Evolutionary conservation across 1,139 yeast species (phyloP).

Genomic region (Kazachstania sp.): DNA sequence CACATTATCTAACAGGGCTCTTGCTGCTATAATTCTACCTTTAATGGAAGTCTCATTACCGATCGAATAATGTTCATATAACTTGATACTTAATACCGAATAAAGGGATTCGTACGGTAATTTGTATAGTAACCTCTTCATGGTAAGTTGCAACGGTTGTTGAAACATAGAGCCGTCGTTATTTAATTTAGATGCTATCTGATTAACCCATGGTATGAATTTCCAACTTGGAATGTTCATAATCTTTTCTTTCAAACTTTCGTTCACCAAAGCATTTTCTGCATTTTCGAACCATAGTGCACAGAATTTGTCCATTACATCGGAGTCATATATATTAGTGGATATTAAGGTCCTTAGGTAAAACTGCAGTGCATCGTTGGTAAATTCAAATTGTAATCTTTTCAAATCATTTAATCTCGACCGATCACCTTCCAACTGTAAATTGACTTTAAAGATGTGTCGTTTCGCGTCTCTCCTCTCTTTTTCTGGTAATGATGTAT

Average conservation of each 20-base stretch:
- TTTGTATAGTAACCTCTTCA: constrained; percentile 43
- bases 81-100: constrained; percentile 49
- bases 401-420: constrained; percentile 38
- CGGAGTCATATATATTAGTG: constrained; percentile 42
- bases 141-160: constrained; percentile 39
- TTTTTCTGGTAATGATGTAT: constrained; percentile 33
- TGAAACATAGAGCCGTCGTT: constrained; percentile 49
- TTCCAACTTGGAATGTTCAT: constrained; percentile 46
- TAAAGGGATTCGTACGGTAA: constrained; percentile 80
- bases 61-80: constrained; percentile 34
- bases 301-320: constrained; percentile 67
- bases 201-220: constrained; percentile 75
- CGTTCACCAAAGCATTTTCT: constrained; percentile 36
- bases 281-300: constrained; percentile 77
- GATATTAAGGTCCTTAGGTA: constrained; percentile 48
- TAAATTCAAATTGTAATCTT: constrained; percentile 38
- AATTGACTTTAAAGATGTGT: constrained; percentile 41
- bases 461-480: constrained; percentile 46
- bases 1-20: constrained; percentile 37
- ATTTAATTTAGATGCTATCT: constrained; percentile 64
- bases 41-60: constrained; percentile 33
- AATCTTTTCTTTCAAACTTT: constrained; percentile 31
- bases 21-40: constrained; percentile 47
- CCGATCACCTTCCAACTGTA: constrained; percentile 43
- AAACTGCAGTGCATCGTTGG: constrained; percentile 49